These are phyloP conservation scores for Mallotus repandus DNA, from an alignment of 441 rosid species.

Conservation along the genomic window DNA sequence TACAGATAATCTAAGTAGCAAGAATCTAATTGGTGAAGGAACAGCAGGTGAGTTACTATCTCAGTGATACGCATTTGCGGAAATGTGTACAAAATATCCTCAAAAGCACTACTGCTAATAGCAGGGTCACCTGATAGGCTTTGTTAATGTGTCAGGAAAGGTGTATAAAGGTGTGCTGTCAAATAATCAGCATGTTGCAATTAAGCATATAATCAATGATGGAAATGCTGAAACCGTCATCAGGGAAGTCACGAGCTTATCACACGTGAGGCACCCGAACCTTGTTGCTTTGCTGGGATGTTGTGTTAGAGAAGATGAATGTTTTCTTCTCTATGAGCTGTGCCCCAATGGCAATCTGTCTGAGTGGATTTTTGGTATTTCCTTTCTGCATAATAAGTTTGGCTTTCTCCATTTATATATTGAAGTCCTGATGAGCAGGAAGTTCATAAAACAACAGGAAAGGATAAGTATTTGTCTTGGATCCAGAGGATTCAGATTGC, in stretches of 20 bases:
- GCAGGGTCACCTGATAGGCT: neutral
- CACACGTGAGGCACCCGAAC: conserved; percentile 43
- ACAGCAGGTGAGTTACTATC: conserved; percentile 40
- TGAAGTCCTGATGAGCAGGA: neutral
- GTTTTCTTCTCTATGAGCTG: conserved; percentile 52
- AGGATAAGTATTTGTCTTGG: conserved; percentile 51
- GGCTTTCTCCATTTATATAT: neutral
- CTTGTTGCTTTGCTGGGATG: conserved; percentile 50
- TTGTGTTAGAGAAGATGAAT: conserved; percentile 42
- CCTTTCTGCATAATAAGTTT: neutral
- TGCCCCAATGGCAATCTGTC: conserved; percentile 58
- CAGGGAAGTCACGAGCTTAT: conserved; percentile 49
- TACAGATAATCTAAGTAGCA: conserved; percentile 36
- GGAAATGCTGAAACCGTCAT: conserved; percentile 45
- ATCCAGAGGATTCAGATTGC: conserved; percentile 54
- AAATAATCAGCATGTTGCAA: conserved; percentile 39
- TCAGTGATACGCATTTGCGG: neutral
- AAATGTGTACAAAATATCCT: no score
- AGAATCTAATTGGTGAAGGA: conserved; percentile 58
- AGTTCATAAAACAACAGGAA: conserved; percentile 32
- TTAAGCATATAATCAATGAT: conserved; percentile 53
- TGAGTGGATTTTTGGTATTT: conserved; percentile 49
- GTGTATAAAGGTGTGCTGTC: conserved; percentile 51
- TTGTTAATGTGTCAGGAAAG: conserved; percentile 37
- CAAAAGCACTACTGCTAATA: neutral